A percentile compares a stretch with the other conserved stretches of the same genome.
Conservation (phyloP, 345 rosid genomes). For the Sapria himalayana region DNA sequence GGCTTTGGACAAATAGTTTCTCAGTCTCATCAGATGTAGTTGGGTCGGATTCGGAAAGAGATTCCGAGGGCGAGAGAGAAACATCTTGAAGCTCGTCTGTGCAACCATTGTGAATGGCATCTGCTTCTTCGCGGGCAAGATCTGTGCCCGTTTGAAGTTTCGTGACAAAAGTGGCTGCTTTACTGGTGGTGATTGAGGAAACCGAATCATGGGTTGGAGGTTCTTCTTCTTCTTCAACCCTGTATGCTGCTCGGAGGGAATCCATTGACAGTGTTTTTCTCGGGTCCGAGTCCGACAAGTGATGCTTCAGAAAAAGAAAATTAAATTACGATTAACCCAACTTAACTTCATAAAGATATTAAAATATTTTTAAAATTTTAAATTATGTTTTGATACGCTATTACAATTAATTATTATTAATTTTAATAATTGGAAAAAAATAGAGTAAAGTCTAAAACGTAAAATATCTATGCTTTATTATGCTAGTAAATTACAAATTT, state of each 20-base stretch:
- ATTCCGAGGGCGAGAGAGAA: slow-evolving; percentile 20
- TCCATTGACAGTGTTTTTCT: slow-evolving; percentile 18
- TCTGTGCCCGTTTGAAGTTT: slow-evolving; percentile 1
- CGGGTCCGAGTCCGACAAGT: too few relatives aligned
- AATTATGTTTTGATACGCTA: too few relatives aligned
- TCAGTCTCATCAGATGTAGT: slow-evolving; percentile 54
- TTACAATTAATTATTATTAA: too few relatives aligned
- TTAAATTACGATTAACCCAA: too few relatives aligned
- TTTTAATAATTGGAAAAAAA: too few relatives aligned
- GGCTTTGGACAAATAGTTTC: slow-evolving; percentile 24
- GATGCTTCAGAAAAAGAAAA: too few relatives aligned
- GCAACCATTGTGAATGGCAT: neutral
- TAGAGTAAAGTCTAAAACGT: too few relatives aligned
- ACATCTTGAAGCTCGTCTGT: slow-evolving; percentile 12
- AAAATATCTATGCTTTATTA: too few relatives aligned
- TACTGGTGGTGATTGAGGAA: neutral
- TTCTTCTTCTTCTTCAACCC: slow-evolving; percentile 17
- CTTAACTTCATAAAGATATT: too few relatives aligned
- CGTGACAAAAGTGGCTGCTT: neutral
- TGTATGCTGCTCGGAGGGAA: slow-evolving; percentile 21
- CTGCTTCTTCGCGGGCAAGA: slow-evolving; percentile 5
- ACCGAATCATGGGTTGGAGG: neutral
- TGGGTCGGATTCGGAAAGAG: slow-evolving; percentile 39
- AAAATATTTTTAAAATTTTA: too few relatives aligned
- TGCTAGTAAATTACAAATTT: too few relatives aligned